Evolutionary conservation across 108 stramenopile genomes (phyloP), one percentile per base, ranked within the genome.

Genomic region (Schizochytrium sp.): DNA sequence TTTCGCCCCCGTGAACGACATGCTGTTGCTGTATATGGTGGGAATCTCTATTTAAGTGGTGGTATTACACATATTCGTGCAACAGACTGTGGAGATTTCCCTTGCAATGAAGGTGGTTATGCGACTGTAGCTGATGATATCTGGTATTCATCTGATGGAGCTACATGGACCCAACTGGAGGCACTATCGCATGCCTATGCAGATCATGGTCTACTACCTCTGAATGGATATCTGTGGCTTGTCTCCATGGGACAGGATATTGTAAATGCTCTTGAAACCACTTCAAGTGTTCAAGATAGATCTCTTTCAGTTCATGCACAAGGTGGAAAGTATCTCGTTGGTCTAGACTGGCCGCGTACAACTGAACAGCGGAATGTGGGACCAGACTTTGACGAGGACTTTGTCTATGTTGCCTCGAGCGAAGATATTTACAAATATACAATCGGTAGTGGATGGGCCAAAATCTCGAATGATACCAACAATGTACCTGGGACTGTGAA

Each of bases 71-170:
- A 89, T 61, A 44, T 83, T 41, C 91, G 87, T 49, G 53, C 45
- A 73, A 90, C 76, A 41, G 69, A 19, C 72, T 93, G 93, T 72
- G 92, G 93, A 0, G 57, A 88, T 50, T 88, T 87, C 91, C 91
- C 91, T 0, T 93, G 93, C 92, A 92, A 92, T 19, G 92, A 92
- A 38, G 89, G 93, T 41, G 72, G 57, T 13, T 92, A 93, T 69
- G 72, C 90, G 53, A 87, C 87, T 4, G 76, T 83, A 5, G 76
- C 76, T 40, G 76, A 83, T 53, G 93, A 93, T 89, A 91, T 93
- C 4, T 93, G 93, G 93, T 45, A 44, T 58, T 88, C 69, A 50
- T 42, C 41, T 17, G 93, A 93, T 88, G 93, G 93, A 40, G 87
- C 19, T 12, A 10, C n/a, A 17, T 93, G 92, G 92, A 45, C 13